A percentile compares a stretch with the other conserved stretches of the same genome.
phyloP scores from a whole-genome alignment of 2,329 filamentous ascomycete species.

The Hymenoscyphus repandus region DNA sequence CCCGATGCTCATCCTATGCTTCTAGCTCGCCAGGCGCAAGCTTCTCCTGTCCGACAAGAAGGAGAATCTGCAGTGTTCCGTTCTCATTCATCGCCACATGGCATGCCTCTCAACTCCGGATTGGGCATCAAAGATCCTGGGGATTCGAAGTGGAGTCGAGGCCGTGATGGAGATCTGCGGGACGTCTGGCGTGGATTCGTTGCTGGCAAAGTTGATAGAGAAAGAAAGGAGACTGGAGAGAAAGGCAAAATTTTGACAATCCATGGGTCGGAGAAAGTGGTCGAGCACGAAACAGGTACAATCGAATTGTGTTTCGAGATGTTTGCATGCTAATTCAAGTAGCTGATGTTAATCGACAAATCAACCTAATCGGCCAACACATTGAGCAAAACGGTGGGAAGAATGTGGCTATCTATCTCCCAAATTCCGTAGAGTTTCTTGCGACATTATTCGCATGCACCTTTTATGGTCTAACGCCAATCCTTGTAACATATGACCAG shows the following conservation, averaged over 20 bases:
- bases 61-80: slow-evolving; percentile 84
- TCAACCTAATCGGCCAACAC: slow-evolving; percentile 79
- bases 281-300: slow-evolving; percentile 64
- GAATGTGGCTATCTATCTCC: slow-evolving; percentile 82
- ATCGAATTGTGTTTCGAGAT: slow-evolving; percentile 2
- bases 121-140: slow-evolving; percentile 78
- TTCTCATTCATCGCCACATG: slow-evolving; percentile 78
- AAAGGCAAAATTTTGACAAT: slow-evolving; percentile 72
- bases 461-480: slow-evolving; percentile 75
- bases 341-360: slow-evolving; percentile 75
- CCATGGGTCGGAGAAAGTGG: slow-evolving; percentile 66
- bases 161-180: slow-evolving; percentile 81
- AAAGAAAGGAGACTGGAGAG: slow-evolving; percentile 54
- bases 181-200: slow-evolving; percentile 81
- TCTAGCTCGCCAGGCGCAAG: slow-evolving; percentile 75
- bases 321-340: slow-evolving; percentile 18
- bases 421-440: slow-evolving; percentile 88
- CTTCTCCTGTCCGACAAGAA: slow-evolving; percentile 73
- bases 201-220: slow-evolving; percentile 57
- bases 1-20: slow-evolving; percentile 91
- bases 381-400: slow-evolving; percentile 66
- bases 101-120: slow-evolving; percentile 71
- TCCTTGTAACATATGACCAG: slow-evolving; percentile 80
- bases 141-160: slow-evolving; percentile 75
- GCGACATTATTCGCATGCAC: slow-evolving; percentile 78